Percentiles rank a stretch among this genome's conserved stretches.
phyloP scores from a whole-genome alignment of 768 basidiomycete species.

The Boletellus ananas region DNA sequence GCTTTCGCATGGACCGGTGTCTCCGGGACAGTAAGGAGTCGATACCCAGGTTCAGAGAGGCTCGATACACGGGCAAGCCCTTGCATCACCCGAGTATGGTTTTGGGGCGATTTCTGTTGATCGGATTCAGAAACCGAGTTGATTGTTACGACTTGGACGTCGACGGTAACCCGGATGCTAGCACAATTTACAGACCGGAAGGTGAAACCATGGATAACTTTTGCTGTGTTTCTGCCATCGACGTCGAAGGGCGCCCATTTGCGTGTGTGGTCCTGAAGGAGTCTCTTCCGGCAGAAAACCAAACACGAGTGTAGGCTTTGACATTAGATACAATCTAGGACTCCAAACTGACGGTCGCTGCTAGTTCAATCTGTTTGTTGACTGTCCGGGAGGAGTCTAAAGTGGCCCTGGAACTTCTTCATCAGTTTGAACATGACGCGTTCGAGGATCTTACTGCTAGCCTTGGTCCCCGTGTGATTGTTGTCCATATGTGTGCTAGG shows the following conservation, averaged over 20 bases:
- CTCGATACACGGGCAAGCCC: too few species aligned
- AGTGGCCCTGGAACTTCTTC: conserved; percentile 11
- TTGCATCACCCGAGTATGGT: too few species aligned
- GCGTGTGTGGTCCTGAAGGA: conserved; percentile 14
- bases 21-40: too few species aligned
- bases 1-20: too few species aligned
- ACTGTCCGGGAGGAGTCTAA: background rate
- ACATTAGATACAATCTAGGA: background rate
- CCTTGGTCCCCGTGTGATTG: conserved; percentile 11
- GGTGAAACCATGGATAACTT: background rate
- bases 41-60: too few species aligned
- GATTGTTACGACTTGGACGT: too few species aligned
- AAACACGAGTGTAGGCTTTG: conserved; percentile 1
- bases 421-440: conserved; percentile 3
- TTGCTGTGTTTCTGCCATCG: conserved; percentile 12
- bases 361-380: background rate
- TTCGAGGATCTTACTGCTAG: background rate
- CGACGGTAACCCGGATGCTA: too few species aligned
- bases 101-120: too few species aligned
- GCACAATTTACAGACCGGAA: too few species aligned
- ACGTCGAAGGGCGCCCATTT: conserved; percentile 12
- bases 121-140: too few species aligned
- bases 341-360: background rate
- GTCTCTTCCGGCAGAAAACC: background rate
- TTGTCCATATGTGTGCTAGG: background rate